Evolutionary conservation across 2,329 filamentous ascomycete genomes (phyloP), one percentile per base, ranked within the genome.

Genomic region (Triangularia setosa): DNA sequence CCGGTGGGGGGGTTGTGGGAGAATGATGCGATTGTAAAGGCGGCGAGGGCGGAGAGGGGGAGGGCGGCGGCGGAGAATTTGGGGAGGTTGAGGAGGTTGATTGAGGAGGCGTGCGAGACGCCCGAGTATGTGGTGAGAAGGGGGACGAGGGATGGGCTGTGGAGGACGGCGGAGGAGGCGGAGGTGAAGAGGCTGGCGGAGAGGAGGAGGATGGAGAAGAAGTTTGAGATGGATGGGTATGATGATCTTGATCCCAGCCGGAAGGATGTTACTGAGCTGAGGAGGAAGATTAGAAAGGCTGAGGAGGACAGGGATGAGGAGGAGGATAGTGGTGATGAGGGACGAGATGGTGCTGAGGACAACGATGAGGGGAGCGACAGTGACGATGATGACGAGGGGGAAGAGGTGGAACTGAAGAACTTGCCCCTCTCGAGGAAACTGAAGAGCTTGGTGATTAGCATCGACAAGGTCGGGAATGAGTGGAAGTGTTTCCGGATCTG

Each of bases 41-140:
- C 69, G 7, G 18, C 59, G 58, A 68, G 68, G 3, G 53, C 16
- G 2, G 60, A 65, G 24, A 60, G 44, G 23, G 69, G 67, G 44
- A 58, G 54, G 14, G 48, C 57, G 23, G 67, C 57, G 9, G 62
- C 62, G 59, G 35, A 48, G 21, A 35, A 9, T 1, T 59, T 69
- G 11, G 60, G 48, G 9, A 63, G 58, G 4, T 62, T 77, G 30
- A 62, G 68, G 24, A 30, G 33, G 21, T 70, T 70, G 6, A 66
- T 77, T 44, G 60, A 70, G 53, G 56, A 53, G 1, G 71, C 74
- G 1, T 73, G 69, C 8, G 5, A 54, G 2, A 7, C 62, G 2
- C 69, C 72, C 1, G 62, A 69, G 7, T 8, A 62, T 40, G 72
- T 70, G 11, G 30, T 48, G 73, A n/a, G 8, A 7, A 1, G 25